Evolutionary conservation across 139 green algal species (phyloP).

Genomic region (Diplosphaera chodatii): DNA sequence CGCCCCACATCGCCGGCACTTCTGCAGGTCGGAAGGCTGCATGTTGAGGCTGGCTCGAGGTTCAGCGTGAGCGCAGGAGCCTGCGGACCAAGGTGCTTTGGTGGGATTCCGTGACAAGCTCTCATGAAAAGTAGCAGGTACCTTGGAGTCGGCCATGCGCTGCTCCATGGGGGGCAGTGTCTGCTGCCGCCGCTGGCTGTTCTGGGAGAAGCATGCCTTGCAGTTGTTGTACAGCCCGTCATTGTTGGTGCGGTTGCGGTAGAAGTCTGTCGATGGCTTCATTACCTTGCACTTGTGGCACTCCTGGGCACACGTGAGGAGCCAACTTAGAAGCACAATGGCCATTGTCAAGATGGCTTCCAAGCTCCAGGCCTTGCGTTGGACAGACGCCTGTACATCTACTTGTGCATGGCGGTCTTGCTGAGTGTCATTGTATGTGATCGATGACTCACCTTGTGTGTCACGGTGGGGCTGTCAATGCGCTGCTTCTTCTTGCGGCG

Average conservation of each 20-base stretch:
- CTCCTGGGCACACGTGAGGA: no score
- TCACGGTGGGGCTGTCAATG: neutral
- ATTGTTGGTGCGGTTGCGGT: slow-evolving; percentile 21
- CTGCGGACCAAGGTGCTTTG: no score
- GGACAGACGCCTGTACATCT: no score
- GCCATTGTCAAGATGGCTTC: no score
- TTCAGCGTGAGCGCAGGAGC: no score
- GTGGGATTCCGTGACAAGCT: no score
- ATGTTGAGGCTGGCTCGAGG: no score
- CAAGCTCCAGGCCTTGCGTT: no score
- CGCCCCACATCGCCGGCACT: slow-evolving; percentile 8
- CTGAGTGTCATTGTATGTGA: no score
- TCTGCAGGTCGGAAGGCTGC: slow-evolving; percentile 1
- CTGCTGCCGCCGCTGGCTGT: neutral
- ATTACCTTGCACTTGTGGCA: slow-evolving; percentile 5
- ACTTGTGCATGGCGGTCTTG: no score
- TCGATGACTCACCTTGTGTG: neutral
- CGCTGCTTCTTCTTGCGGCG: slow-evolving; percentile 7
- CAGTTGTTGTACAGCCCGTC: slow-evolving; percentile 30
- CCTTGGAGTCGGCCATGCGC: neutral
- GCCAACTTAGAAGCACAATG: no score
- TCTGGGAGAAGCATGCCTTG: slow-evolving; percentile 14
- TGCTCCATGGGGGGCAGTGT: slow-evolving; percentile 10
- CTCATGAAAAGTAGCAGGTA: no score
- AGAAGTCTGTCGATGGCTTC: slow-evolving; percentile 16